phyloP scores from a whole-genome alignment of 768 basidiomycete genomes.

The Hysterangium stoloniferum region DNA sequence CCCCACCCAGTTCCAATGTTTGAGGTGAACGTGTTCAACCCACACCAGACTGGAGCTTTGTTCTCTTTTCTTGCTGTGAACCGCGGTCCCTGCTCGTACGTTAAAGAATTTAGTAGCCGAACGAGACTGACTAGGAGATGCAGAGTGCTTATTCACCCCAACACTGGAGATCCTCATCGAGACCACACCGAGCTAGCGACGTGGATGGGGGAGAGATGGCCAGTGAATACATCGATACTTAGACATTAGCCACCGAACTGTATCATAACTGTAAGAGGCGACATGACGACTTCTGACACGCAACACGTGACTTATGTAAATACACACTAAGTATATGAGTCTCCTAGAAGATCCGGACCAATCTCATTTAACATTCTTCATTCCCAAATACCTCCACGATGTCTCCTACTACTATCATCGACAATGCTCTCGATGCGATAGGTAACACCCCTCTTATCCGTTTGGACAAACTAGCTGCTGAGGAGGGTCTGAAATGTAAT shows the following conservation, averaged over 20 bases:
- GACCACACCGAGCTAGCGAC: slow-evolving; percentile 59
- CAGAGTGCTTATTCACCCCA: slow-evolving; percentile 67
- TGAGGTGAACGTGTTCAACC: slow-evolving; percentile 58
- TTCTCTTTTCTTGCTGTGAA: slow-evolving; percentile 63
- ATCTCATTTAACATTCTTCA: too few relatives aligned
- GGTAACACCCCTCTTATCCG: slow-evolving; percentile 89
- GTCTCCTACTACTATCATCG: slow-evolving; percentile 38
- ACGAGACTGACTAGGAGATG: slow-evolving; percentile 1
- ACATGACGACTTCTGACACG: too few relatives aligned
- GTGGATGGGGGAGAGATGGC: slow-evolving; percentile 63
- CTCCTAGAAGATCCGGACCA: too few relatives aligned
- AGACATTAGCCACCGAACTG: too few relatives aligned
- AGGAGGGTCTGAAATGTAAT: slow-evolving; percentile 80
- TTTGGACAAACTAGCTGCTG: slow-evolving; percentile 67
- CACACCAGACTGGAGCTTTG: slow-evolving; percentile 60
- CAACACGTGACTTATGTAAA: too few relatives aligned
- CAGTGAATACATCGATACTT: too few relatives aligned
- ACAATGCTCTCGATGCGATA: slow-evolving; percentile 76
- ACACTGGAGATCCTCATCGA: slow-evolving; percentile 45
- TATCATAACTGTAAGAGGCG: too few relatives aligned
- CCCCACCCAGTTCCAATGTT: slow-evolving; percentile 71
- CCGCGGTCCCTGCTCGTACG: slow-evolving; percentile 66
- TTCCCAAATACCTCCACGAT: too few relatives aligned
- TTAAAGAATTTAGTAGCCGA: slow-evolving; percentile 13
- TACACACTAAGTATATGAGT: too few relatives aligned